Conservation (phyloP, 163 green algal genomes). For the Picocystis sp. region DNA sequence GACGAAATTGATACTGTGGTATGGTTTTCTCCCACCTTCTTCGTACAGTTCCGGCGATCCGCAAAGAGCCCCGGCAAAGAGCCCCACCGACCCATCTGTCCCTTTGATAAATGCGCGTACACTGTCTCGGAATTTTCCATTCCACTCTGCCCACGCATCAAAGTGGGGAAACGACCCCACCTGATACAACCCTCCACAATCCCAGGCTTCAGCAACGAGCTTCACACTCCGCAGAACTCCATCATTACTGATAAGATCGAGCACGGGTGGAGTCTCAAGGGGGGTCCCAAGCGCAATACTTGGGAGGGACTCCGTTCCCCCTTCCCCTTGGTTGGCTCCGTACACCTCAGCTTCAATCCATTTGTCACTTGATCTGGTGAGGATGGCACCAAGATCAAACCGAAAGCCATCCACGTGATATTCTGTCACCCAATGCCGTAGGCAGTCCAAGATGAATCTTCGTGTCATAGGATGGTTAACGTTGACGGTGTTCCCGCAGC, state of each 20-base stretch:
- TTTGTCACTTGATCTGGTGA: conserved; percentile 36
- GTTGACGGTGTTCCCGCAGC: conserved; percentile 92
- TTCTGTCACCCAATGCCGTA: conserved; percentile 34
- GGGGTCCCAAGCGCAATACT: conserved; percentile 69
- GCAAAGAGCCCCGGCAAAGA: conserved; percentile 48
- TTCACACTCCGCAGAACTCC: conserved; percentile 73
- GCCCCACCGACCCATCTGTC: neutral
- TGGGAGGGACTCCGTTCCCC: conserved; percentile 38
- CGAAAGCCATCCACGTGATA: conserved; percentile 91
- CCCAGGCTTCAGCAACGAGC: conserved; percentile 71
- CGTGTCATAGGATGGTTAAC: conserved; percentile 78
- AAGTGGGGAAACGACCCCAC: conserved; percentile 94
- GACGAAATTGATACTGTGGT: conserved; percentile 97
- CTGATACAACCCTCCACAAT: conserved; percentile 20
- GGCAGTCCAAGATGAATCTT: conserved; percentile 71
- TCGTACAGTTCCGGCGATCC: conserved; percentile 82
- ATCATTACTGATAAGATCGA: conserved; percentile 81
- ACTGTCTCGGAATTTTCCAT: conserved; percentile 83
- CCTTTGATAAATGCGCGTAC: conserved; percentile 55
- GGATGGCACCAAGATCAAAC: conserved; percentile 83
- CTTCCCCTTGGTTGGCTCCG: conserved; percentile 3
- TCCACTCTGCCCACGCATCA: conserved; percentile 88
- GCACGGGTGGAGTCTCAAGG: conserved; percentile 67
- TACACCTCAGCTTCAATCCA: neutral
- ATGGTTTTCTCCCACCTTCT: conserved; percentile 41